Percentiles rank a stretch among this genome's conserved stretches.
Conservation (phyloP, 139 green algal genomes). For the Micromonas commoda region DNA sequence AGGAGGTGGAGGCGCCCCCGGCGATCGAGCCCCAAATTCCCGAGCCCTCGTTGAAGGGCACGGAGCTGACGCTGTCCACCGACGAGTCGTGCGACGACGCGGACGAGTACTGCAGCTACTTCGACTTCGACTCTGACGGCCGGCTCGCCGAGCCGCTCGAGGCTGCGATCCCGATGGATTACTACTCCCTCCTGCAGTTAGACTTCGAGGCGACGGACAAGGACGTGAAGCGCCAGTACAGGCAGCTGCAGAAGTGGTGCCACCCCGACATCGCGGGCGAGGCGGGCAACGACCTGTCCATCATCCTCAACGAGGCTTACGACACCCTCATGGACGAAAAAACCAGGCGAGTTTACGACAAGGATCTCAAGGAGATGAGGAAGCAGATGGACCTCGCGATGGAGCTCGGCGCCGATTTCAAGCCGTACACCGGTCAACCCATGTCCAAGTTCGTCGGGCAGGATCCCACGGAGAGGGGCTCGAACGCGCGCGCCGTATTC, state of each 20-base stretch:
- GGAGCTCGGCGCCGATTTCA: neutral
- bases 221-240: slow-evolving; percentile 32
- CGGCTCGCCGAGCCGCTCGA: neutral
- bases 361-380: slow-evolving; percentile 4
- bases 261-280: slow-evolving; percentile 44
- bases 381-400: neutral
- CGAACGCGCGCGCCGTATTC: slow-evolving; percentile 35
- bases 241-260: slow-evolving; percentile 25
- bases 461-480: slow-evolving; percentile 8
- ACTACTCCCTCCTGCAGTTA: slow-evolving; percentile 14
- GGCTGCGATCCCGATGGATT: neutral
- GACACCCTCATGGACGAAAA: slow-evolving; percentile 30
- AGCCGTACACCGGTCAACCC: neutral
- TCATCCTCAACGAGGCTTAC: slow-evolving; percentile 46
- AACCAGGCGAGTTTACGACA: slow-evolving; percentile 26
- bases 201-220: neutral
- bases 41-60: neutral
- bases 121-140: neutral
- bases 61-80: neutral
- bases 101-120: neutral
- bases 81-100: neutral
- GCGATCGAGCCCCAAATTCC: no score
- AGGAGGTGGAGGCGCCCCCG: no score
- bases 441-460: neutral
- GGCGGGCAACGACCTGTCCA: slow-evolving; percentile 31